Conservation (phyloP, 176 grass and related monocot species). For the Zea mays region Zm-B73-REFERENCE-NAM-5.0 NC_050103.1:8834001-8834500, state of each 20-base stretch:
- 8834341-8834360: constrained; percentile 13
- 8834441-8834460: constrained; percentile 8
- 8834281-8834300: not conserved
- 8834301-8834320: not conserved
- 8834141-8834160: not conserved
- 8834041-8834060: not conserved
- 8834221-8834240: not conserved
- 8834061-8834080: no score
- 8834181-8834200: not conserved
- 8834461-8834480: not conserved
- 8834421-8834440: constrained; percentile 1
- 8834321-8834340: constrained; percentile 1
- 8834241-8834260: not conserved
- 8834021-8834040: not conserved
- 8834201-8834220: not conserved
- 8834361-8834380: constrained; percentile 32
- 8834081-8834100: not conserved
- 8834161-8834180: not conserved
- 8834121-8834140: not conserved
- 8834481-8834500: not conserved
- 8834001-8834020: no score
- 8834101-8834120: not conserved
- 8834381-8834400: not conserved
- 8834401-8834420: not conserved
- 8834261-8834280: not conserved